Evolutionary conservation across 208 protist genomes (phyloP).

Genomic region (Crithidia acanthocephali): DNA sequence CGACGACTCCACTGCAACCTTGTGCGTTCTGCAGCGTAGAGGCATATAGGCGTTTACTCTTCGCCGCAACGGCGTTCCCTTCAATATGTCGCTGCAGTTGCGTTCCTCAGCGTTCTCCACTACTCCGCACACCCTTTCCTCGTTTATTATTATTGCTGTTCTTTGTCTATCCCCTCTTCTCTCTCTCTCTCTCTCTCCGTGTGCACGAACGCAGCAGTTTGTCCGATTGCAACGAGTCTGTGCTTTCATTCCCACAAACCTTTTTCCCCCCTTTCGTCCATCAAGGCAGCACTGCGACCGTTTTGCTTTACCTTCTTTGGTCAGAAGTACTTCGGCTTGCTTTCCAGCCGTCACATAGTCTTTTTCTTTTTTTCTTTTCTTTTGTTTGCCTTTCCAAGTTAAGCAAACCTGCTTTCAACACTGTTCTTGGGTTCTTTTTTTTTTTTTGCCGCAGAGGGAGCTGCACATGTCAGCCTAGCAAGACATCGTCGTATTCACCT

Average conservation of each 20-base stretch:
- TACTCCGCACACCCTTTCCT: no score
- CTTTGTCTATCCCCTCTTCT: neutral
- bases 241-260: neutral
- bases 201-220: no score
- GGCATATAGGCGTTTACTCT: no score
- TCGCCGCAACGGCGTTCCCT: no score
- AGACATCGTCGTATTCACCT: no score
- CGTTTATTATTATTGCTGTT: no score
- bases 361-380: conserved; percentile 9
- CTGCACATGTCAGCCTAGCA: no score
- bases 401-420: neutral
- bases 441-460: neutral
- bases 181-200: neutral
- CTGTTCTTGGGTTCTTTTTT: neutral
- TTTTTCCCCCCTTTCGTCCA: neutral
- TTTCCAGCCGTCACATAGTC: neutral
- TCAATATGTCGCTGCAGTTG: no score
- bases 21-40: no score
- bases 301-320: neutral
- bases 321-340: neutral
- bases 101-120: no score
- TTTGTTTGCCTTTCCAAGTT: neutral
- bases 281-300: neutral
- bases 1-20: no score
- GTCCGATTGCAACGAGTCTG: neutral